A percentile compares a stretch with the other conserved stretches of the same genome.
These are phyloP conservation scores for Sarocladium kiliense DNA, from an alignment of 2,329 filamentous ascomycete species.

Conservation along the genomic window DNA sequence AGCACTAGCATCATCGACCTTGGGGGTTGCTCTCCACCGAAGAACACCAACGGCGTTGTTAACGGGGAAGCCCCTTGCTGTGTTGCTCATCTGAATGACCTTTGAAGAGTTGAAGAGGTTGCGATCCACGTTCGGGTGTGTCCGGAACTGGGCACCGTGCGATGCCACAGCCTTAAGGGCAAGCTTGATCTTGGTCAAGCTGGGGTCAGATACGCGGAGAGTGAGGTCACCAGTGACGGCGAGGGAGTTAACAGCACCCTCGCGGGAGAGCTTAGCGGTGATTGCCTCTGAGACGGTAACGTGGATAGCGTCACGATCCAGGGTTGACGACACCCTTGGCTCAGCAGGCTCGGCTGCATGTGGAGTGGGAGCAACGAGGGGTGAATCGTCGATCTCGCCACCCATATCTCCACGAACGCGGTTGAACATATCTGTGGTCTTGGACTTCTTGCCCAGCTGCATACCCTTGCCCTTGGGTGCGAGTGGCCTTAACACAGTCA, in stretches of 20 bases:
- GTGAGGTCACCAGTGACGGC: slow-evolving; percentile 90
- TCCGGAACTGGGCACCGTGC: slow-evolving; percentile 85
- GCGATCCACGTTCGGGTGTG: slow-evolving; percentile 95
- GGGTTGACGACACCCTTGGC: slow-evolving; percentile 58
- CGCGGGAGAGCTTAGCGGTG: slow-evolving; percentile 79
- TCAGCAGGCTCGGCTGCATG: slow-evolving; percentile 45
- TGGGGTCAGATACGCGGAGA: slow-evolving; percentile 81
- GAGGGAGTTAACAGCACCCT: slow-evolving; percentile 81
- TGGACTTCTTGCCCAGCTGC: slow-evolving; percentile 98
- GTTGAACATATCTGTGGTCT: slow-evolving; percentile 96
- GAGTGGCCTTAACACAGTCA: slow-evolving; percentile 38
- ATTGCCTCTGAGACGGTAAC: slow-evolving; percentile 87
- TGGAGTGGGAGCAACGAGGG: slow-evolving; percentile 59
- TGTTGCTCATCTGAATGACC: slow-evolving; percentile 84
- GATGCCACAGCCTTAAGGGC: slow-evolving; percentile 70
- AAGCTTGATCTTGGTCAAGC: slow-evolving; percentile 88
- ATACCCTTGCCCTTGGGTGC: slow-evolving; percentile 92
- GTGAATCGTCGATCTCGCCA: slow-evolving; percentile 73
- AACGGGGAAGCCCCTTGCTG: slow-evolving; percentile 81
- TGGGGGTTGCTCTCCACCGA: slow-evolving; percentile 83
- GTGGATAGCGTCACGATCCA: slow-evolving; percentile 81
- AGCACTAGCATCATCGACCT: slow-evolving; percentile 71
- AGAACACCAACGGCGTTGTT: slow-evolving; percentile 93
- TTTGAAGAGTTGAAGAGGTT: slow-evolving; percentile 77
- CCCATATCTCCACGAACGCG: slow-evolving; percentile 88